Conservation (phyloP, 805 yeast genomes). For the Candida germanica region DNA sequence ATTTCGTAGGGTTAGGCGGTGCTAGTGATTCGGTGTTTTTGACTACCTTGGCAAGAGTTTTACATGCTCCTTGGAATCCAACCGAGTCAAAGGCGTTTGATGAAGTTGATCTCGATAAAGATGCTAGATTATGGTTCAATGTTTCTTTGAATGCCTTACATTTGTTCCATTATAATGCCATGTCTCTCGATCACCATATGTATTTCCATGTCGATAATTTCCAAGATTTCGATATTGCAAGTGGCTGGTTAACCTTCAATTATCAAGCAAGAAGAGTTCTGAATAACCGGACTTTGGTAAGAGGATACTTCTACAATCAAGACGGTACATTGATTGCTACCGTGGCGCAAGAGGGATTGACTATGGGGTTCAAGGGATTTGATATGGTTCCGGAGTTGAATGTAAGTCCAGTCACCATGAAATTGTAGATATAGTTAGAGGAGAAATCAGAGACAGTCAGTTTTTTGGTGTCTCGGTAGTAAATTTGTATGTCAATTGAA, state of each 20-base stretch:
- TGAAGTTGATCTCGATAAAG: constrained; percentile 30
- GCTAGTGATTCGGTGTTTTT: constrained; percentile 37
- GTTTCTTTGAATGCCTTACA: constrained; percentile 32
- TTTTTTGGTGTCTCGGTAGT: too few relatives aligned
- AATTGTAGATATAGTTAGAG: too few relatives aligned
- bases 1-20: constrained; percentile 36
- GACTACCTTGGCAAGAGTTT: constrained; percentile 39
- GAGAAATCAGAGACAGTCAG: too few relatives aligned
- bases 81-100: constrained; percentile 27
- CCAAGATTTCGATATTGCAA: constrained; percentile 26
- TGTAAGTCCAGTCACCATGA: constrained; percentile 8
- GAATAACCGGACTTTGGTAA: constrained; percentile 35
- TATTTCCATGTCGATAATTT: constrained; percentile 35
- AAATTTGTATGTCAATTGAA: too few relatives aligned
- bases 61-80: constrained; percentile 43
- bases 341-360: constrained; percentile 40
- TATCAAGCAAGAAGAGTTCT: constrained; percentile 34
- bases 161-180: constrained; percentile 41
- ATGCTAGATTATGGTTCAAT: constrained; percentile 29
- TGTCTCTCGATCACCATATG: constrained; percentile 44
- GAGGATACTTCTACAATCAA: constrained; percentile 35
- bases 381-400: constrained; percentile 11
- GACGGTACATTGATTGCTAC: constrained; percentile 35
- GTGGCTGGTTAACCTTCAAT: constrained; percentile 35
- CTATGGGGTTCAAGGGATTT: constrained; percentile 27